Percentiles rank a stretch among this genome's conserved stretches.
Evolutionary conservation across 352 stramenopile genomes (phyloP).

Genomic region (Globisporangium cederbergense): DNA sequence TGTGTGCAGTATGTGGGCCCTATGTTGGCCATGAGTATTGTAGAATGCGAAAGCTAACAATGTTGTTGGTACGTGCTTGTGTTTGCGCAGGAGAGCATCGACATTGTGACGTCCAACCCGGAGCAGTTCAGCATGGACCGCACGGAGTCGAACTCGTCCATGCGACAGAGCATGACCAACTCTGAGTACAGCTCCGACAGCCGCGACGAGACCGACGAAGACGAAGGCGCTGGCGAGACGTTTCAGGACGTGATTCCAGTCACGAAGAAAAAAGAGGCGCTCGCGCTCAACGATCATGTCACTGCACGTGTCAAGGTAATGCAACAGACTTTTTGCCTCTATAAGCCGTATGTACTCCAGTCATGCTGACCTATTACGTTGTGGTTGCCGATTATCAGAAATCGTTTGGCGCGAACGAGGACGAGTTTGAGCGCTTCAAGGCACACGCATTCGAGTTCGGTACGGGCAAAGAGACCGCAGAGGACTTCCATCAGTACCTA

Average conservation of each 20-base stretch:
- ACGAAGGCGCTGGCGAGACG: slow-evolving; percentile 29
- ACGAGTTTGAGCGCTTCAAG: slow-evolving; percentile 80
- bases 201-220: slow-evolving; percentile 40
- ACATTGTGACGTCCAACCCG: slow-evolving; percentile 41
- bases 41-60: not conserved
- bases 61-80: not conserved
- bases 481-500: slow-evolving; percentile 71
- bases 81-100: slow-evolving; percentile 36
- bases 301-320: slow-evolving; percentile 53
- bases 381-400: not conserved
- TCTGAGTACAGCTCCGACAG: slow-evolving; percentile 59
- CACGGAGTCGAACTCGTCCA: slow-evolving; percentile 39
- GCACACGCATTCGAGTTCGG: slow-evolving; percentile 71
- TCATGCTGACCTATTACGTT: no score
- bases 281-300: slow-evolving; percentile 78
- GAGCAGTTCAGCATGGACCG: slow-evolving; percentile 37
- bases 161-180: slow-evolving; percentile 23
- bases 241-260: slow-evolving; percentile 81
- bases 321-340: no score
- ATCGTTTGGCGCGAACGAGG: slow-evolving; percentile 45
- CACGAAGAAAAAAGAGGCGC: slow-evolving; percentile 64
- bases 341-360: no score
- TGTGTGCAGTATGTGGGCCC: no score
- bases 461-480: slow-evolving; percentile 55
- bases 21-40: not conserved